Conservation (phyloP, 2,329 filamentous ascomycete species). For the Endocalyx cinctus region DNA sequence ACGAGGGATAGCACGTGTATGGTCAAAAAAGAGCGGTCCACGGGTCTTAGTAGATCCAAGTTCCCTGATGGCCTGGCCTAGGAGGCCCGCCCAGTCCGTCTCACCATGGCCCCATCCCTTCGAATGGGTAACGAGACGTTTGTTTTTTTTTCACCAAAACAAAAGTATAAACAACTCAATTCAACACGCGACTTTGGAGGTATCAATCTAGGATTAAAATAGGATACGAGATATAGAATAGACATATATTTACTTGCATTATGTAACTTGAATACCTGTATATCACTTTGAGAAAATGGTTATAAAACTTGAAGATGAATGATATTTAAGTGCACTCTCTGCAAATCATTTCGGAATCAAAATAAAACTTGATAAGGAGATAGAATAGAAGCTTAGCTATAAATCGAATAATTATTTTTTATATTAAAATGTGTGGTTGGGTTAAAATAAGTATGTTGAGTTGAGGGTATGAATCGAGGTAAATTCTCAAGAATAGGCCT, state of each 20-base stretch:
- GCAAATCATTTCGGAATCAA: slow-evolving; percentile 6
- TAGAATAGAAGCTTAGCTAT: slow-evolving; percentile 6
- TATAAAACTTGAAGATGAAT: slow-evolving; percentile 3
- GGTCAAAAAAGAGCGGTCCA: too few relatives aligned
- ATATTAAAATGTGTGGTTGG: slow-evolving; percentile 10
- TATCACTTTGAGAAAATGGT: slow-evolving; percentile 10
- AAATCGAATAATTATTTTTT: too few relatives aligned
- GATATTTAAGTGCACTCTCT: slow-evolving; percentile 18
- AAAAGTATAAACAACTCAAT: slow-evolving; percentile 11
- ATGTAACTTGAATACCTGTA: slow-evolving; percentile 1
- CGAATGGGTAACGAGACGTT: slow-evolving; percentile 8
- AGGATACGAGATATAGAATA: slow-evolving; percentile 6
- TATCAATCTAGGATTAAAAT: too few relatives aligned
- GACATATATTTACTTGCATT: not conserved
- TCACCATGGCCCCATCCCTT: slow-evolving; percentile 16
- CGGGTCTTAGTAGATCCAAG: too few relatives aligned
- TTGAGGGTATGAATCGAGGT: slow-evolving; percentile 18
- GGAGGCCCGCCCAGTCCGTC: slow-evolving; percentile 14
- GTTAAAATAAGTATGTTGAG: slow-evolving; percentile 2
- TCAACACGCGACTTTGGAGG: too few relatives aligned
- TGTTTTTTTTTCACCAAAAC: too few relatives aligned
- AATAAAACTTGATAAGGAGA: slow-evolving; percentile 3
- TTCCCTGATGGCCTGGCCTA: slow-evolving; percentile 15
- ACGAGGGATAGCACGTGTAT: too few relatives aligned
- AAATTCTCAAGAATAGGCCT: slow-evolving; percentile 15